These are phyloP conservation scores for Populus deltoides DNA, from an alignment of 345 rosid species.

Conservation along the genomic window DNA sequence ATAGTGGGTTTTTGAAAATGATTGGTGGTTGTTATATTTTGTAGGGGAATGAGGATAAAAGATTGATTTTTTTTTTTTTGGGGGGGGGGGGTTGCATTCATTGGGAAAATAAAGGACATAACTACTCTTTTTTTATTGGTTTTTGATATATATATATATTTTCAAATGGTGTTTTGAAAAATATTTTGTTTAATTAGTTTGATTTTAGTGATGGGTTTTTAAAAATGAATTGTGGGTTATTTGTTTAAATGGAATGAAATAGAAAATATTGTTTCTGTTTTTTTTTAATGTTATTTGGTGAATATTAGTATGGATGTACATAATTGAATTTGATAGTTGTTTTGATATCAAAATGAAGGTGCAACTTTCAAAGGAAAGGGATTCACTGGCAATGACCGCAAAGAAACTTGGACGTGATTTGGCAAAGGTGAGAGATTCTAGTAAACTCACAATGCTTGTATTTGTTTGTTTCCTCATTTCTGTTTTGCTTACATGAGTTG, in stretches of 20 bases:
- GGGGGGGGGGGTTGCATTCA: no score
- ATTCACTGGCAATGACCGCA: slow-evolving; percentile 62
- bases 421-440: slow-evolving; percentile 51
- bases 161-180: not conserved
- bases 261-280: not conserved
- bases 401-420: slow-evolving; percentile 86
- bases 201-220: not conserved
- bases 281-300: not conserved
- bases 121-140: no score
- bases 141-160: no score
- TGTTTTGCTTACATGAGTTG: not conserved
- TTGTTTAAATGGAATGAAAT: not conserved
- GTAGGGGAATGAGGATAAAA: not conserved
- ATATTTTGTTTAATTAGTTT: not conserved
- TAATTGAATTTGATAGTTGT: not conserved
- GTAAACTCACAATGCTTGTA: not conserved
- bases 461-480: slow-evolving; percentile 1
- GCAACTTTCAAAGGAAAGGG: slow-evolving; percentile 70
- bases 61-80: no score
- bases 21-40: no score
- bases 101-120: no score
- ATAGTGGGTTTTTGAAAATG: not conserved
- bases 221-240: not conserved
- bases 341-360: slow-evolving; percentile 39
- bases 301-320: not conserved